Evolutionary conservation across 2,329 filamentous ascomycete genomes (phyloP).

Genomic region (Cercospora canescens): DNA sequence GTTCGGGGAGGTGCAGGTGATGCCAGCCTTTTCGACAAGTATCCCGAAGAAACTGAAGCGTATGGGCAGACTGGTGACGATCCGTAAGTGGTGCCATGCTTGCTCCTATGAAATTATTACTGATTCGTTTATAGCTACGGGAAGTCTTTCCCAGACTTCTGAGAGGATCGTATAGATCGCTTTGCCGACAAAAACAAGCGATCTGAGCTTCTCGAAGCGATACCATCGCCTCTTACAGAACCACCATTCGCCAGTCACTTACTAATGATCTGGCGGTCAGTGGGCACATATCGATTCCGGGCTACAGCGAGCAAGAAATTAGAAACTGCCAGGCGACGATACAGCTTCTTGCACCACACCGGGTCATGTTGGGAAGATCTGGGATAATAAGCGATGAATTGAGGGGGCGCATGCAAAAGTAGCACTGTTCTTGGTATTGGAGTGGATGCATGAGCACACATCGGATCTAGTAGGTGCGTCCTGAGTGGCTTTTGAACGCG

Average conservation of each 20-base stretch:
- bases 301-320: constrained; percentile 4
- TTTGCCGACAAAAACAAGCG: neutral
- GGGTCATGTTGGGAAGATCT: neutral
- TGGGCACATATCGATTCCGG: constrained; percentile 3
- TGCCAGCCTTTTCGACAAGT: constrained; percentile 96
- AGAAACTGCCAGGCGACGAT: constrained; percentile 1
- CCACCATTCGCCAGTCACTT: neutral
- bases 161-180: constrained; percentile 18
- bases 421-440: neutral
- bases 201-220: constrained; percentile 5
- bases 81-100: constrained; percentile 64
- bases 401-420: neutral
- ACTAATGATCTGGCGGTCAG: neutral
- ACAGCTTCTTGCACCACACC: constrained; percentile 7
- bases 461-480: neutral
- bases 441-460: neutral
- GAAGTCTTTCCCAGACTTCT: constrained; percentile 76
- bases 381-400: constrained; percentile 6
- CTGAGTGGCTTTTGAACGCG: neutral
- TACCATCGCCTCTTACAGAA: constrained; percentile 4
- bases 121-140: constrained; percentile 59
- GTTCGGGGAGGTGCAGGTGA: constrained; percentile 92
- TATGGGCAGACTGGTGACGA: constrained; percentile 80
- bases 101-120: neutral
- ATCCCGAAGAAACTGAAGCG: constrained; percentile 92